Evolutionary conservation across 1,139 yeast species (phyloP), one percentile per base, ranked within the genome.

Genomic region (Pichia sp.): DNA sequence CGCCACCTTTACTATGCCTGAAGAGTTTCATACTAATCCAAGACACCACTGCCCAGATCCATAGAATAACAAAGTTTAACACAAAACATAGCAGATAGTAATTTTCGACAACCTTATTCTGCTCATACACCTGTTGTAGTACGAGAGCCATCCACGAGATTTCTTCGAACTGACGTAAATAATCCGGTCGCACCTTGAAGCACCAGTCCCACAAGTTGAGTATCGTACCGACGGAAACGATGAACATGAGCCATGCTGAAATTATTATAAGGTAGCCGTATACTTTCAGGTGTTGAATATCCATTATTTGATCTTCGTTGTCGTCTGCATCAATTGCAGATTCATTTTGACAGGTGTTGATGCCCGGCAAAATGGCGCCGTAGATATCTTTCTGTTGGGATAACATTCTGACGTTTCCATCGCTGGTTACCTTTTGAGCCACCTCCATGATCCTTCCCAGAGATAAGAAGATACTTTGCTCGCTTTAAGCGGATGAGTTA

Each of bases 11-110:
- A 22, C 88, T 79, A 52, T 82, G 91, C 32, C 86, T 60, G 56
- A 82, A 82, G 40, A 81, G 63, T 55, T 82, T 82, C 69, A 81
- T 69, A 22, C 91, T 87, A 43, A 77, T 65, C 93, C 93, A 82
- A 6, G 87, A 76, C 3, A 72, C 62, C 7, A 78, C 59, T 29
- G 86, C 74, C 91, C 93, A 82, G 56, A 83, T 71, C 91, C 93
- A 82, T 1, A 72, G 55, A 7, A 79, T 70, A 20, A 78, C 74
- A 39, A 74, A 75, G 9, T 72, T 62, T 35, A 80, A 62, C 59
- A 78, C 67, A 16, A 73, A 50, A 19, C 72, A 60, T 32, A 73
- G 56, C 2, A 78, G 64, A 46, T 74, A 73, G 44, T 69, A 67
- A 45, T 74, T 53, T 59, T 46, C 49, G 8, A 52, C 32, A 6